A percentile compares a stretch with the other conserved stretches of the same genome.
These are phyloP conservation scores for Pestalotiopsis sp. DNA, from an alignment of 2,329 filamentous ascomycete genomes.

Conservation along the genomic window DNA sequence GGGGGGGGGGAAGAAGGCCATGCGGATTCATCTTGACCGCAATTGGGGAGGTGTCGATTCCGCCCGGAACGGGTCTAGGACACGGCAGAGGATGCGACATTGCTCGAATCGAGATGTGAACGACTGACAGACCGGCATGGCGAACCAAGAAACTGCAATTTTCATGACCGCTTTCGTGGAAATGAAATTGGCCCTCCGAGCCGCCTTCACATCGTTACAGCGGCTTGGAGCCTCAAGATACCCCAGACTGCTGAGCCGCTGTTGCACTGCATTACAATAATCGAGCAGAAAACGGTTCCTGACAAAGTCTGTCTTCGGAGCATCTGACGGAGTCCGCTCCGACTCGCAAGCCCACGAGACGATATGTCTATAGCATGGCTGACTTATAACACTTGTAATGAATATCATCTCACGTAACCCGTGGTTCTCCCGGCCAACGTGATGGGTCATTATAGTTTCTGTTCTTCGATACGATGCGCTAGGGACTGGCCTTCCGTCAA, in stretches of 20 bases:
- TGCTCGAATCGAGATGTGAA: background rate
- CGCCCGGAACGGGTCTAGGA: background rate
- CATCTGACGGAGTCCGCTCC: background rate
- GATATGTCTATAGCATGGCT: background rate
- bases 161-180: background rate
- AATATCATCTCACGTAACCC: background rate
- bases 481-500: background rate
- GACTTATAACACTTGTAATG: background rate
- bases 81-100: constrained; percentile 1
- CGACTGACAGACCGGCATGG: background rate
- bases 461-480: background rate
- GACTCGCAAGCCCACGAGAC: background rate
- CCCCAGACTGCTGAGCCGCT: background rate
- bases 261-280: background rate
- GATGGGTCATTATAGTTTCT: background rate
- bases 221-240: background rate
- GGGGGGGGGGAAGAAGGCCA: background rate
- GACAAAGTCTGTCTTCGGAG: background rate
- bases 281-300: background rate
- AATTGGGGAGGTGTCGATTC: background rate
- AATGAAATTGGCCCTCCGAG: background rate
- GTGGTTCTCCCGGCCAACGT: background rate
- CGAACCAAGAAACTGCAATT: background rate
- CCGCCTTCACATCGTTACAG: background rate
- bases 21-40: background rate